These are phyloP conservation scores for Penicillium sp. DNA, from an alignment of 2,329 filamentous ascomycete genomes.

Conservation along the genomic window DNA sequence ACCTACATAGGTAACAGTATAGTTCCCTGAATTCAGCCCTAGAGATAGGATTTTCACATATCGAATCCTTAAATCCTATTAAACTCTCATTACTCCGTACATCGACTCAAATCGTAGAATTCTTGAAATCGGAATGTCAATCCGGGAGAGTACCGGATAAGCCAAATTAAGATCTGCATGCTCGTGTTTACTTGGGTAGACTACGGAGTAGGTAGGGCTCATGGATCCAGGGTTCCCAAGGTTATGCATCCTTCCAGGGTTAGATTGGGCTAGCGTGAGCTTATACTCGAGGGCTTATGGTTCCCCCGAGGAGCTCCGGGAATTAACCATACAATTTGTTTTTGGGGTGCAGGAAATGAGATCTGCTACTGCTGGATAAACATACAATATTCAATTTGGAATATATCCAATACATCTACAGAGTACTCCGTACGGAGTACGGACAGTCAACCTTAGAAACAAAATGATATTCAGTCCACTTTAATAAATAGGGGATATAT, in stretches of 20 bases:
- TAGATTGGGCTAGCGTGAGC: not conserved
- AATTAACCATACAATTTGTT: conserved; percentile 1
- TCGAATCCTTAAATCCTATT: too few species aligned
- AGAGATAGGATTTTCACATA: not conserved
- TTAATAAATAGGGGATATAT: not conserved
- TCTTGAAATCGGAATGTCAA: not conserved
- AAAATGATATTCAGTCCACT: not conserved
- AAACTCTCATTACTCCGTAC: not conserved
- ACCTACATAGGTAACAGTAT: too few species aligned
- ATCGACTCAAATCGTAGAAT: not conserved
- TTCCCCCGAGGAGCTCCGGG: not conserved
- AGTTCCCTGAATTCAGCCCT: not conserved
- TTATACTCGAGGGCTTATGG: not conserved
- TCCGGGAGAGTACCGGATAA: not conserved
- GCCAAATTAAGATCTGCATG: conserved; percentile 3
- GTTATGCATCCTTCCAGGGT: not conserved
- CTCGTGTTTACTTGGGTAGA: not conserved
- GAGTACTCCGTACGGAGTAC: not conserved
- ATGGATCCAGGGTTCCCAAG: not conserved
- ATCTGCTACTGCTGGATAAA: too few species aligned
- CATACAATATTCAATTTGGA: too few species aligned
- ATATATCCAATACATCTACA: not conserved
- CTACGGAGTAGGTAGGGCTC: not conserved
- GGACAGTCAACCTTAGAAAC: too few species aligned
- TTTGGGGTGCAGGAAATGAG: not conserved